These are phyloP conservation scores for Colletotrichum sp. DNA, from an alignment of 2,329 filamentous ascomycete species.

Conservation along the genomic window DNA sequence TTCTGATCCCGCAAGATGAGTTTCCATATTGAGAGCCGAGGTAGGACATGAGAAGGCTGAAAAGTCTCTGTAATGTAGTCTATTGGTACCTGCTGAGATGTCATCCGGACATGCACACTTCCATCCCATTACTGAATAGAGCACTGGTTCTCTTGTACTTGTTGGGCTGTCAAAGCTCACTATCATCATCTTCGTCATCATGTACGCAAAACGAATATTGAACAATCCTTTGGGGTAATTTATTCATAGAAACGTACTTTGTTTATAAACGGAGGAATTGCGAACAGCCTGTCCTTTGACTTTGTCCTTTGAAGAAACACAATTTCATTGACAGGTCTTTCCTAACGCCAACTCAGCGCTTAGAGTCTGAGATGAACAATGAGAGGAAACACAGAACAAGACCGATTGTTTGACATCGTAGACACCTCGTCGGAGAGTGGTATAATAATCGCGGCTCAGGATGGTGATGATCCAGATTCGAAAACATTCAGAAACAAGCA, in stretches of 20 bases:
- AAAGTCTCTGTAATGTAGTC: too few species aligned
- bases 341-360: background rate
- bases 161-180: too few species aligned
- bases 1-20: fast-evolving
- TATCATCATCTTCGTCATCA: too few species aligned
- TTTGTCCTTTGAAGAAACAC: background rate
- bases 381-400: background rate
- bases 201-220: too few species aligned
- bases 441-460: background rate
- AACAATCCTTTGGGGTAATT: too few species aligned
- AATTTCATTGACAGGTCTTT: background rate
- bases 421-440: background rate
- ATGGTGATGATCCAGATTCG: background rate
- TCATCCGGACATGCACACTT: too few species aligned
- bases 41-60: too few species aligned
- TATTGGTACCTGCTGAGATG: too few species aligned
- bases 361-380: background rate
- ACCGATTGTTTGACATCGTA: background rate
- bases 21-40: too few species aligned
- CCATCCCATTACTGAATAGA: too few species aligned
- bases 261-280: background rate
- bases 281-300: background rate
- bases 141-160: too few species aligned
- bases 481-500: background rate
- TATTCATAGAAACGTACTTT: too few species aligned